Conservation (phyloP, 305 asterid species). For the Fraxinus velutina region DNA sequence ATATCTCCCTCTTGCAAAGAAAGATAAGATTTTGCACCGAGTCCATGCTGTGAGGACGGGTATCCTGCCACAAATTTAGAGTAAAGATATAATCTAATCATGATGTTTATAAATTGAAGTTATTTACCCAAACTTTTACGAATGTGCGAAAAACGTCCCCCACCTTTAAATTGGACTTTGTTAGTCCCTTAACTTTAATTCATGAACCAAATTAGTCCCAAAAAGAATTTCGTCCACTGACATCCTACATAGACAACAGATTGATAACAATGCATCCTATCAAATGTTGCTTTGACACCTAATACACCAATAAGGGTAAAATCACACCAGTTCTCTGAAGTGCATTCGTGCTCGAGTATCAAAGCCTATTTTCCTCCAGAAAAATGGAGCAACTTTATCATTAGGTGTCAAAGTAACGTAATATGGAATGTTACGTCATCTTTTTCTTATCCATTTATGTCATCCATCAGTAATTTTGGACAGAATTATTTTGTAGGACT, state of each 20-base stretch:
- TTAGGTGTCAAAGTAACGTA: not conserved
- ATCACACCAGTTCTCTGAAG: not conserved
- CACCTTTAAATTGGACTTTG: not conserved
- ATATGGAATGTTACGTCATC: not conserved
- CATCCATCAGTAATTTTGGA: not conserved
- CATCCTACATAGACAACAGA: not conserved
- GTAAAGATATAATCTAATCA: not conserved
- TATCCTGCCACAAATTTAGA: constrained; percentile 40
- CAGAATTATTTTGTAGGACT: not conserved
- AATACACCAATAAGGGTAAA: not conserved
- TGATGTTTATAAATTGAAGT: not conserved
- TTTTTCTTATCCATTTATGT: not conserved
- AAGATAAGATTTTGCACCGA: constrained; percentile 40
- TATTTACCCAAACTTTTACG: not conserved
- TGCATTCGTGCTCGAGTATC: not conserved
- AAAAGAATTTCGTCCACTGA: not conserved
- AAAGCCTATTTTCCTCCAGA: not conserved
- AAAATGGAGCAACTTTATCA: not conserved
- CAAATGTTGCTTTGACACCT: not conserved
- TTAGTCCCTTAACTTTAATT: not conserved
- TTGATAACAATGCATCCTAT: not conserved
- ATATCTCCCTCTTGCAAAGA: constrained; percentile 67
- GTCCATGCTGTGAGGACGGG: constrained; percentile 39
- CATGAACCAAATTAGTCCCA: not conserved
- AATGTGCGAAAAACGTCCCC: not conserved